Evolutionary conservation across 2,329 filamentous ascomycete species (phyloP), one percentile per base, ranked within the genome.

Genomic region (Venturia effusa): DNA sequence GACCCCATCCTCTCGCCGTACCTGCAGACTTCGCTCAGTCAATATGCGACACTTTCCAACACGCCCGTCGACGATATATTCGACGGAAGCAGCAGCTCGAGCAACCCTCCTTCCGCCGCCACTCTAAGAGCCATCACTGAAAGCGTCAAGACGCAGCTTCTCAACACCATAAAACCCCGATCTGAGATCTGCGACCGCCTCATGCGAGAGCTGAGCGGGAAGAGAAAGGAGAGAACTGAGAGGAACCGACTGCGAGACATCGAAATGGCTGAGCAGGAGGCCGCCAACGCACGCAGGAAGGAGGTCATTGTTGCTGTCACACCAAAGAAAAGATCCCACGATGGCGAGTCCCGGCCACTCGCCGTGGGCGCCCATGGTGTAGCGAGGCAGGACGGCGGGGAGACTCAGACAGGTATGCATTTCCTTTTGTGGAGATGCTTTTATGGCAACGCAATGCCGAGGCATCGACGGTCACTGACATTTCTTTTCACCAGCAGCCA

Each of bases 61-160:
- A 78, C 86, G 66, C 82, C 81, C 19, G 83, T 88, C 71, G 88
- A 92, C 67, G 86, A 89, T 66, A 79, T 92, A 48, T 82, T 90
- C 64, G 87, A 90, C 67, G 79, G 82, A 59, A 80, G 79, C 69
- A 81, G 80, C 61, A 82, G 80, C 74, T 79, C 81, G 64, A 78
- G 72, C 39, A 74, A 73, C 55, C 74, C 76, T 65, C 79, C 84
- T 64, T 81, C 89, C 68, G 82, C 88, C 57, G 79, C 82, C 55
- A 81, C 84, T 64, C 79, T 92, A 64, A 83, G 86, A 70, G 81
- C 79, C 67, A 80, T 92, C 66, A 81, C 84, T 67, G 84, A 85
- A 66, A 82, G 84, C 63, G 85, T 90, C 69, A 86, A 90, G 69
- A 82, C 82, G 67, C 73, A 71, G 24, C 72, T 80, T 10, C 71